These are phyloP conservation scores for Abrus pulchellus DNA, from an alignment of 306 rosid species.

Conservation along the genomic window DNA sequence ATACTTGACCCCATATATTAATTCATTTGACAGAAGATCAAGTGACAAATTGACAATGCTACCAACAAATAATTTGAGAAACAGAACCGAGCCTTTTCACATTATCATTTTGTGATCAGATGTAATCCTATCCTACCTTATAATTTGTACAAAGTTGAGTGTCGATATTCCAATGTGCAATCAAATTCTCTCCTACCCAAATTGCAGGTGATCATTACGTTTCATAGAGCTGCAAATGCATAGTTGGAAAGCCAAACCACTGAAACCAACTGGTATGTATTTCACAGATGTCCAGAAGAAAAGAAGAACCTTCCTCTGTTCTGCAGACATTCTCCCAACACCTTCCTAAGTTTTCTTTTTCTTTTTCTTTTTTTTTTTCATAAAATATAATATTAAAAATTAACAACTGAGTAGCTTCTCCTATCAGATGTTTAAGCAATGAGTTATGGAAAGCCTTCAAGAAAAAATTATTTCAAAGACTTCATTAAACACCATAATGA, in stretches of 20 bases:
- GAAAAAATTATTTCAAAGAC: constrained; percentile 1
- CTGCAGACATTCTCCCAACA: constrained; percentile 75
- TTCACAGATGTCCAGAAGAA: constrained; percentile 93
- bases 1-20: constrained; percentile 48
- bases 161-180: constrained; percentile 57
- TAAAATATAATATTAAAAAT: constrained; percentile 22
- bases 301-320: constrained; percentile 81
- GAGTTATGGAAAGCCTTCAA: background rate
- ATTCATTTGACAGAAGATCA: constrained; percentile 52
- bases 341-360: constrained; percentile 54
- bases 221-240: constrained; percentile 66
- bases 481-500: background rate
- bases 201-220: constrained; percentile 54
- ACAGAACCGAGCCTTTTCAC: constrained; percentile 50
- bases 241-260: constrained; percentile 76
- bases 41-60: constrained; percentile 45
- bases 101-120: constrained; percentile 44
- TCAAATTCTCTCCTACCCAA: constrained; percentile 49
- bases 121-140: constrained; percentile 45
- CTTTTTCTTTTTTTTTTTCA: background rate
- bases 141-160: constrained; percentile 66
- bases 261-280: constrained; percentile 89
- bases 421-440: constrained; percentile 1
- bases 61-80: constrained; percentile 45
- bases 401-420: constrained; percentile 18